These are phyloP conservation scores for Haplographium delicatum DNA, from an alignment of 495 filamentous ascomycete species.

Conservation along the genomic window DNA sequence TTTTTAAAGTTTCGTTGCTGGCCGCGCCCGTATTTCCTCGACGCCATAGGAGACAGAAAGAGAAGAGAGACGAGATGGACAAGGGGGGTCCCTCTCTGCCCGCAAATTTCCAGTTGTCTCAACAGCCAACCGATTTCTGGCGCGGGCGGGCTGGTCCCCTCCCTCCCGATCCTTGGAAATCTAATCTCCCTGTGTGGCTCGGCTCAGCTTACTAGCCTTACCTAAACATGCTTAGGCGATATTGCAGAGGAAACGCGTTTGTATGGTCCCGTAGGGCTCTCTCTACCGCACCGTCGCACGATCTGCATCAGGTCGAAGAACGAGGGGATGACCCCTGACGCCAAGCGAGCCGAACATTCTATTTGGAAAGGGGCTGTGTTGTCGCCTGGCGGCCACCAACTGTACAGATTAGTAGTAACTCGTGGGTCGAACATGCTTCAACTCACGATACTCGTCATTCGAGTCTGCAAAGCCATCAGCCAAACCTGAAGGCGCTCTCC, in stretches of 20 bases:
- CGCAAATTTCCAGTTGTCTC: background rate
- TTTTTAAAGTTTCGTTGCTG: background rate
- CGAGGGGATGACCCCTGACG: background rate
- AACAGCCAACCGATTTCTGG: background rate
- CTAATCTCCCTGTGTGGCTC: background rate
- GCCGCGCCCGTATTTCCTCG: background rate
- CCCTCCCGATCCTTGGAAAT: background rate
- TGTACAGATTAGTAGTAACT: too few relatives aligned
- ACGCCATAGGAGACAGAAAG: background rate
- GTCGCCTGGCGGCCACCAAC: background rate
- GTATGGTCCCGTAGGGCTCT: background rate
- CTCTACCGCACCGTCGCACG: background rate
- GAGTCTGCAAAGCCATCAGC: background rate
- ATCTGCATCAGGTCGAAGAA: background rate
- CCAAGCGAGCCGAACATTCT: background rate
- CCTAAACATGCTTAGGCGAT: background rate
- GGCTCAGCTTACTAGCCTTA: slow-evolving; percentile 1
- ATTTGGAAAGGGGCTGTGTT: background rate
- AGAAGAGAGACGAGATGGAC: background rate
- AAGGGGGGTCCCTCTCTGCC: background rate
- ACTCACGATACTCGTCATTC: background rate
- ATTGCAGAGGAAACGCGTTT: background rate
- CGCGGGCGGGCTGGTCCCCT: background rate
- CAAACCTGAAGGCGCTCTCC: background rate
- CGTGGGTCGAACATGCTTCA: too few relatives aligned